Conservation (phyloP, 179 eudicot species). For the Spinacia oleracea region DNA sequence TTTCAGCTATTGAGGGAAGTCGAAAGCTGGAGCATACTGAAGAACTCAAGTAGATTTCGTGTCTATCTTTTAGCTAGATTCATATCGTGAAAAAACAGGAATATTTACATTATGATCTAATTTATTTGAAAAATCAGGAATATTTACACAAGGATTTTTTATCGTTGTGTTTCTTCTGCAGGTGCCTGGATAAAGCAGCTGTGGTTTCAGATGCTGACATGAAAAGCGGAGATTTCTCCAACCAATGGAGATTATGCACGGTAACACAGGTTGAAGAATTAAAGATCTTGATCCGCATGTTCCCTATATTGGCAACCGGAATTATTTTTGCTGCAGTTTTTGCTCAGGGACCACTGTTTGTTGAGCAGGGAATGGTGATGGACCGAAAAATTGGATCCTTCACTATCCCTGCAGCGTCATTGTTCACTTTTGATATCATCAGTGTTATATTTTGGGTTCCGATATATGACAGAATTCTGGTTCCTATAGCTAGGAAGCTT, state of each 20-base stretch:
- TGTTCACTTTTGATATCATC: conserved; percentile 31
- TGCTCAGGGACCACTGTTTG: conserved; percentile 49
- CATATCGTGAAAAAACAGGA: too few species aligned
- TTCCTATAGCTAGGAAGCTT: conserved; percentile 37
- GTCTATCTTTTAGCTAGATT: background rate
- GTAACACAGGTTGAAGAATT: conserved; percentile 55
- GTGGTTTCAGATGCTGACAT: conserved; percentile 35
- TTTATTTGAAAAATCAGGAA: background rate
- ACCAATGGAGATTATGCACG: conserved; percentile 50
- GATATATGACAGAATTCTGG: conserved; percentile 32
- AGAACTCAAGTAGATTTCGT: conserved; percentile 47
- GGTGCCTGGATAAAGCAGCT: conserved; percentile 56
- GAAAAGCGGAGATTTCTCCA: conserved; percentile 27
- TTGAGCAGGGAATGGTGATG: conserved; percentile 52
- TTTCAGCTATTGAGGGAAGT: conserved; percentile 47
- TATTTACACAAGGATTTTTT: background rate
- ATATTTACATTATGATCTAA: background rate
- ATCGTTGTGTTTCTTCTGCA: conserved; percentile 10
- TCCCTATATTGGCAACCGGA: conserved; percentile 56
- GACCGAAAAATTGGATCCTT: conserved; percentile 40
- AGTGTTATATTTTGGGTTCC: conserved; percentile 47
- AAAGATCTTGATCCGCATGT: conserved; percentile 46
- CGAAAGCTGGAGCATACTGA: conserved; percentile 64
- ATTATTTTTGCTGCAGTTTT: conserved; percentile 38
- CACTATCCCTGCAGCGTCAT: conserved; percentile 41